Conservation (phyloP, 225 moss, liverwort and hornwort genomes). For the Antitrichia curtipendula region DNA sequence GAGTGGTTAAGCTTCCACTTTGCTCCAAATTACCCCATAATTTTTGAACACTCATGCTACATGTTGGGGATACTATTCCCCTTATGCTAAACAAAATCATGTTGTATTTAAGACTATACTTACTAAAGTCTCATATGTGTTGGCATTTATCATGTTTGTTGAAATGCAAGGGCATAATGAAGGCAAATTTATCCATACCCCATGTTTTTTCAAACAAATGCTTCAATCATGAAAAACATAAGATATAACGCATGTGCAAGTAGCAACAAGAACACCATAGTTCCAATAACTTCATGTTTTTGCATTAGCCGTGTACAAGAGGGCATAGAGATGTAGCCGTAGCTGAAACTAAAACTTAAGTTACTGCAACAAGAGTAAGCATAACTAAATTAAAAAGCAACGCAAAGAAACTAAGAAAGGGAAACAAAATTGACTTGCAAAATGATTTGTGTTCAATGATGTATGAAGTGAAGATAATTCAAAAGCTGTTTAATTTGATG, state of each 20-base stretch:
- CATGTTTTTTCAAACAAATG: no score
- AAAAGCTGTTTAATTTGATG: not conserved
- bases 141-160: no score
- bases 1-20: not conserved
- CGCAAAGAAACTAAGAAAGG: not conserved
- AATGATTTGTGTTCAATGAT: not conserved
- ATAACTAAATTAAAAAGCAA: not conserved
- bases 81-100: not conserved
- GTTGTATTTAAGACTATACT: not conserved
- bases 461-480: not conserved
- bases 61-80: not conserved
- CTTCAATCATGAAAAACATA: no score
- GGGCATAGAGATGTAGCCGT: not conserved
- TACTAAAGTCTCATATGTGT: no score
- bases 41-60: fast-evolving
- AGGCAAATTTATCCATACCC: no score
- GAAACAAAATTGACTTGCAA: not conserved
- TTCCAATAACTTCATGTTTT: no score
- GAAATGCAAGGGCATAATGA: no score
- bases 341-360: not conserved
- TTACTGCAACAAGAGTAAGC: not conserved
- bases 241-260: not conserved
- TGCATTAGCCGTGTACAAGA: fast-evolving
- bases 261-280: not conserved
- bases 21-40: not conserved